Percentiles rank a stretch among this genome's conserved stretches.
phyloP scores from a whole-genome alignment of 192 early-diverging fungal species.

The Backusella tuberculispora region DNA sequence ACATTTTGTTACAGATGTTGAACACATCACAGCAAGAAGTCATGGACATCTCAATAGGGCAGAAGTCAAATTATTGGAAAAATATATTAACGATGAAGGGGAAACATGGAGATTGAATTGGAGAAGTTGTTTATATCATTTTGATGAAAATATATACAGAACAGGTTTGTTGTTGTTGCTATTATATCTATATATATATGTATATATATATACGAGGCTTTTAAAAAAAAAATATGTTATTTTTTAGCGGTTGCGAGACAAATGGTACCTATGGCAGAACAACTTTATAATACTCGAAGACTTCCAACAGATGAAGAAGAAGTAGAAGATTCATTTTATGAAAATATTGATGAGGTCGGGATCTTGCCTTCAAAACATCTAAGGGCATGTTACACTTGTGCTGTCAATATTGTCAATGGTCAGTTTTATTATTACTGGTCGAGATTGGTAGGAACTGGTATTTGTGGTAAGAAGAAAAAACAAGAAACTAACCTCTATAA shows the following conservation, averaged over 20 bases:
- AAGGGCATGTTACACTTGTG: conserved; percentile 19
- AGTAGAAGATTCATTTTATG: not conserved
- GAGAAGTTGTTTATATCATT: not conserved
- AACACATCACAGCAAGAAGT: conserved; percentile 5
- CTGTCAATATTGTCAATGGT: conserved; percentile 17
- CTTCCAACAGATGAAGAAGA: not conserved
- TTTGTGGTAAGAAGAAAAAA: not conserved
- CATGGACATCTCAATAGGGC: not conserved
- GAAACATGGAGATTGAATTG: not conserved
- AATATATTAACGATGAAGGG: not conserved
- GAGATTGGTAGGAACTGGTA: not conserved
- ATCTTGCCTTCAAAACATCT: conserved; percentile 11
- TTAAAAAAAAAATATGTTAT: not conserved
- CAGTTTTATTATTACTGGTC: conserved; percentile 27
- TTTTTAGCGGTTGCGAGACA: not conserved
- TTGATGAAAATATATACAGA: conserved; percentile 19
- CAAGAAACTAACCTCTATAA: too few species aligned
- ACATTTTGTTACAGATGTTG: not conserved
- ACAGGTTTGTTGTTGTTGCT: not conserved
- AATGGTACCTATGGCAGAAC: conserved; percentile 8
- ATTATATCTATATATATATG: not conserved
- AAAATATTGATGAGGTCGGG: not conserved
- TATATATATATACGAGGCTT: not conserved
- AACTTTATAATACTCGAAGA: not conserved
- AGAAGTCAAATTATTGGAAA: not conserved